Conservation (phyloP, 306 rosid species). For the Vigna mungo region DNA sequence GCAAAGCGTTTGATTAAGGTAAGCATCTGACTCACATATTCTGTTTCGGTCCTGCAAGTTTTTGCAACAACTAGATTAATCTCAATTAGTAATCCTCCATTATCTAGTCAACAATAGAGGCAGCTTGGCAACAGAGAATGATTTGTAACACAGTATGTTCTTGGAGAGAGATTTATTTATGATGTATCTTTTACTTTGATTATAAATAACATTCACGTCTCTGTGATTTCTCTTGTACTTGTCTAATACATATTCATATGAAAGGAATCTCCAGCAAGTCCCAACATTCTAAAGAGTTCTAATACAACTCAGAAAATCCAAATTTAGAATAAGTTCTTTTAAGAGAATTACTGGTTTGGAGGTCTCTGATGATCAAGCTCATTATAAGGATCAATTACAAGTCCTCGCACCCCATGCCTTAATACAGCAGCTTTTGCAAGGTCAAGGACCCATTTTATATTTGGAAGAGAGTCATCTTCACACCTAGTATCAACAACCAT, state of each 20-base stretch:
- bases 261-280: conserved; percentile 15
- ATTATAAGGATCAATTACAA: conserved; percentile 97
- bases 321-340: conserved; percentile 19
- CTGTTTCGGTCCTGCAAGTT: conserved; percentile 84
- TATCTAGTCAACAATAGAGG: conserved; percentile 5
- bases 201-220: no score
- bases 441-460: conserved; percentile 85
- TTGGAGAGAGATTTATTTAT: not conserved
- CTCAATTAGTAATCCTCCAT: conserved; percentile 14
- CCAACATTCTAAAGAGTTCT: conserved; percentile 11
- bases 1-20: conserved; percentile 91
- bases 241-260: conserved; percentile 1
- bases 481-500: conserved; percentile 61
- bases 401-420: conserved; percentile 95
- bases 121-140: conserved; percentile 5
- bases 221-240: not conserved
- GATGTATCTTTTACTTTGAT: not conserved
- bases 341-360: conserved; percentile 74
- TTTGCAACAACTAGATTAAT: conserved; percentile 25
- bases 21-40: conserved; percentile 96
- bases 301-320: conserved; percentile 19
- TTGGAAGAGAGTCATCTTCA: conserved; percentile 91
- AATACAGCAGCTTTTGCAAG: conserved; percentile 87
- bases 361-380: conserved; percentile 98
- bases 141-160: conserved; percentile 10